Evolutionary conservation across 257 asterid species (phyloP).

Genomic region (Salvia rosmarinus): DNA sequence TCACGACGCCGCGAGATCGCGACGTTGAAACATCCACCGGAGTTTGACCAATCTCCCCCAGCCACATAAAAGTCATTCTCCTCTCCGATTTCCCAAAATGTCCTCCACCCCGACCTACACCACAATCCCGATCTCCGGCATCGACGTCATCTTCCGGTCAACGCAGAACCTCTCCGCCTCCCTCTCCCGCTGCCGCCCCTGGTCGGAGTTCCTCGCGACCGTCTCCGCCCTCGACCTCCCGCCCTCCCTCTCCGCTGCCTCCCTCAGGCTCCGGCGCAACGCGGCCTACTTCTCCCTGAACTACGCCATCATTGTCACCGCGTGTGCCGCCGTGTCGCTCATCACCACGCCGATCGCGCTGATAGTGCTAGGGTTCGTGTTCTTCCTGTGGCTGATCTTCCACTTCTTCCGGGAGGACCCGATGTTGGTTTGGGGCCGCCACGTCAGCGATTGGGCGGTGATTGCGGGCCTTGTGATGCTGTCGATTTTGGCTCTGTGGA

Average conservation of each 20-base stretch:
- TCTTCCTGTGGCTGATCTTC: constrained; percentile 63
- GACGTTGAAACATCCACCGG: constrained; percentile 24
- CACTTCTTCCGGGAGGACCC: constrained; percentile 80
- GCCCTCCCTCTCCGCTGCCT: constrained; percentile 55
- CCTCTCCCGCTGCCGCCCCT: constrained; percentile 69
- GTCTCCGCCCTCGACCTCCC: constrained; percentile 56
- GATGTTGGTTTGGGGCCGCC: constrained; percentile 55
- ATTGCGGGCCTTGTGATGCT: constrained; percentile 45
- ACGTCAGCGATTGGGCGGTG: constrained; percentile 56
- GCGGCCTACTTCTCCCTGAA: constrained; percentile 61
- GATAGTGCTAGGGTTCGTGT: constrained; percentile 45
- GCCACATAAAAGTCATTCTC: constrained; percentile 3
- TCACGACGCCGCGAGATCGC: constrained; percentile 1
- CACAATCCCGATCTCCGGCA: constrained; percentile 68
- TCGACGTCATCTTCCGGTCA: constrained; percentile 64
- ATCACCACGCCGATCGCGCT: constrained; percentile 59
- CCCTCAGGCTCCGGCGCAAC: constrained; percentile 57
- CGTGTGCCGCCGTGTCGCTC: constrained; percentile 58
- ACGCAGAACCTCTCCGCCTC: constrained; percentile 60
- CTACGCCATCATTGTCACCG: constrained; percentile 54
- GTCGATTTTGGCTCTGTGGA: constrained; percentile 46
- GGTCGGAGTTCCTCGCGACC: constrained; percentile 71
- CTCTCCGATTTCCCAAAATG: constrained; percentile 43
- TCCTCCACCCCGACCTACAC: constrained; percentile 56
- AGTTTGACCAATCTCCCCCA: constrained; percentile 33